Evolutionary conservation across 2,329 filamentous ascomycete genomes (phyloP).

Genomic region (Fusarium sp.): DNA sequence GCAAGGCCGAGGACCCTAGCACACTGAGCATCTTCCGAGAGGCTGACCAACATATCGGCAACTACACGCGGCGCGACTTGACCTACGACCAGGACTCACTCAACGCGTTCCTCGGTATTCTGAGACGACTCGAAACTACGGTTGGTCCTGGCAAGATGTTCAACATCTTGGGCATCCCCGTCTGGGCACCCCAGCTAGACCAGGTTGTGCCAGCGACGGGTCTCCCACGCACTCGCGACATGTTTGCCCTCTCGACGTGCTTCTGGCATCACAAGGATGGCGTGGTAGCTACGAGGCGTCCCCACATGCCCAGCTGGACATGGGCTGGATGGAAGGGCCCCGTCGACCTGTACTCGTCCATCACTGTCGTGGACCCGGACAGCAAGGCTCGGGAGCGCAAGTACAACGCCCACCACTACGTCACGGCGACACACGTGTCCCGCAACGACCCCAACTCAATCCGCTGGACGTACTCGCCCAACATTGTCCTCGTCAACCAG

Average conservation of each 20-base stretch:
- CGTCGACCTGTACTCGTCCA: slow-evolving; percentile 50
- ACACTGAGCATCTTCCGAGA: slow-evolving; percentile 52
- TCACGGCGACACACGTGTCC: slow-evolving; percentile 50
- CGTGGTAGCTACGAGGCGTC: slow-evolving; percentile 40
- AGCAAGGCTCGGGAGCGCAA: slow-evolving; percentile 46
- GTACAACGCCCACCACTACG: slow-evolving; percentile 51
- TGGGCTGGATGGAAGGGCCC: slow-evolving; percentile 53
- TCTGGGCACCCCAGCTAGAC: slow-evolving; percentile 44
- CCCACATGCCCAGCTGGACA: slow-evolving; percentile 52
- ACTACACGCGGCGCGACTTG: slow-evolving; percentile 47
- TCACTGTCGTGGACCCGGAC: slow-evolving; percentile 48
- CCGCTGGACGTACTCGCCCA: slow-evolving; percentile 51
- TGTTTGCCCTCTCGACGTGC: slow-evolving; percentile 51
- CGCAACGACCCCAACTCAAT: slow-evolving; percentile 48
- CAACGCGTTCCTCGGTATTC: slow-evolving; percentile 48
- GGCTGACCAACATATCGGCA: slow-evolving; percentile 48
- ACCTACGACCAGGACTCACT: slow-evolving; percentile 50
- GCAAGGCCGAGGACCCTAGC: slow-evolving; percentile 46
- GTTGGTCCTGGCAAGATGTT: slow-evolving; percentile 47
- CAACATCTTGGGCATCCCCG: slow-evolving; percentile 48
- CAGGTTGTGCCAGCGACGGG: slow-evolving; percentile 23
- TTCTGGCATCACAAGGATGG: slow-evolving; percentile 52
- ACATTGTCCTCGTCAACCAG: slow-evolving; percentile 45
- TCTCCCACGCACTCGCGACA: slow-evolving; percentile 46
- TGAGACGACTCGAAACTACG: slow-evolving; percentile 47